A percentile compares a stretch with the other conserved stretches of the same genome.
Evolutionary conservation across 306 rosid genomes (phyloP).

Genomic region (Herpetospermum pedunculosum): DNA sequence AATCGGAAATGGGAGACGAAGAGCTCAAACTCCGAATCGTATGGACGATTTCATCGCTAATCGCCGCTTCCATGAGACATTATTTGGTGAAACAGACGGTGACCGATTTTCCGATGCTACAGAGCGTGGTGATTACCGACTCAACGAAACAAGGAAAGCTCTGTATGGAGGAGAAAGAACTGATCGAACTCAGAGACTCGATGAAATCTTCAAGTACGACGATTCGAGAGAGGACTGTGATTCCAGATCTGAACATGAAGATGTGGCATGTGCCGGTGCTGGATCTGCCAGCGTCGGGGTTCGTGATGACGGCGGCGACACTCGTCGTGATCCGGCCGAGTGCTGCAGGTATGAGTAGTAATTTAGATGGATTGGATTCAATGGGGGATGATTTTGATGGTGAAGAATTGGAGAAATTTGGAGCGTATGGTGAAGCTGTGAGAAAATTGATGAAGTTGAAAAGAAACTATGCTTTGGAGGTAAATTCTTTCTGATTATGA

Average conservation of each 20-base stretch:
- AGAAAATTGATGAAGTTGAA: constrained; percentile 25
- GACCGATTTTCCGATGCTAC: constrained; percentile 11
- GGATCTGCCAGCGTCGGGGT: constrained; percentile 16
- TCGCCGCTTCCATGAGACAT: constrained; percentile 34
- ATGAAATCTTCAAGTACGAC: background rate
- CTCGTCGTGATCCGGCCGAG: constrained; percentile 19
- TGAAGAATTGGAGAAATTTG: constrained; percentile 13
- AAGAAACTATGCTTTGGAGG: constrained; percentile 17
- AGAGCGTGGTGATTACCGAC: constrained; percentile 18
- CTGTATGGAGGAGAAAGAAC: constrained; percentile 14
- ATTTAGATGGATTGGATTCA: background rate
- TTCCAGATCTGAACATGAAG: constrained; percentile 27
- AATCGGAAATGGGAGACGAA: constrained; percentile 12
- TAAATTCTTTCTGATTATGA: constrained; percentile 19
- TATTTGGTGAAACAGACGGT: constrained; percentile 23
- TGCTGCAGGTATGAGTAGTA: background rate
- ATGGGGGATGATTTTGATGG: constrained; percentile 16
- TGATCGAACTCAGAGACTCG: constrained; percentile 19
- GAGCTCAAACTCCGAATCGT: constrained; percentile 17
- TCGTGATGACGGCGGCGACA: constrained; percentile 29
- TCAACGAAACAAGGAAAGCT: constrained; percentile 20
- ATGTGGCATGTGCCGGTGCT: constrained; percentile 30
- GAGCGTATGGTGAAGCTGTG: constrained; percentile 19
- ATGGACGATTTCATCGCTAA: constrained; percentile 24
- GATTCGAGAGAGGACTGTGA: constrained; percentile 9